Evolutionary conservation across 768 basidiomycete species (phyloP).

Genomic region (Macrocybe gigantea): DNA sequence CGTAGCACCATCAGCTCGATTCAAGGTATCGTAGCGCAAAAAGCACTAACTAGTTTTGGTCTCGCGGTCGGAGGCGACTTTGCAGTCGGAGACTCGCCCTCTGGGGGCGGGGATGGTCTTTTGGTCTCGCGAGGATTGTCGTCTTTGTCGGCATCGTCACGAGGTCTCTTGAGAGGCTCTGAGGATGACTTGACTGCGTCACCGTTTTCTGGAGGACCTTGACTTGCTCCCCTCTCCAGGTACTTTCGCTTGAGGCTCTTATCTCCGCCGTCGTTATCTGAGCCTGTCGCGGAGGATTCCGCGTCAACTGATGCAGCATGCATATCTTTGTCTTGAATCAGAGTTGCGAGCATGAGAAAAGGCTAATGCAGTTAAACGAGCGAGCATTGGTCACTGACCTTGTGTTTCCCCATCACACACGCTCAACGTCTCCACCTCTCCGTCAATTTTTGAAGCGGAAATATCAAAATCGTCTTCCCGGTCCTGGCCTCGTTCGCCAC

Average conservation of each 20-base stretch:
- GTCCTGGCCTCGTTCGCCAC: conserved; percentile 22
- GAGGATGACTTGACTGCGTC: conserved; percentile 17
- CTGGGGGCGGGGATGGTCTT: conserved; percentile 66
- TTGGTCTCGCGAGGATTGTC: conserved; percentile 57
- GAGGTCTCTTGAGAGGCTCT: conserved; percentile 49
- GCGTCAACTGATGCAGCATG: neutral
- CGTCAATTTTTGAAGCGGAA: too few relatives aligned
- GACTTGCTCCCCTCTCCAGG: conserved; percentile 60
- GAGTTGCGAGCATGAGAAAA: too few relatives aligned
- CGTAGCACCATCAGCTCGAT: conserved; percentile 3
- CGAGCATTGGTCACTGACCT: too few relatives aligned
- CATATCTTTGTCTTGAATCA: conserved; percentile 2
- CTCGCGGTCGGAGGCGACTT: conserved; percentile 3
- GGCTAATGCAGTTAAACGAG: too few relatives aligned
- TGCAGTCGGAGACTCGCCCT: conserved; percentile 26
- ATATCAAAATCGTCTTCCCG: conserved; percentile 9
- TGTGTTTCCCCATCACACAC: too few relatives aligned
- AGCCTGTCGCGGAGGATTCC: conserved; percentile 19
- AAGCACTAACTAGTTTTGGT: conserved; percentile 7
- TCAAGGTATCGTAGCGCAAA: neutral
- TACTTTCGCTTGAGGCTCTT: conserved; percentile 69
- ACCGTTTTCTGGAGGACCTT: conserved; percentile 40
- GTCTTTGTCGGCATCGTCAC: conserved; percentile 59
- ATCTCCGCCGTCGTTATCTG: conserved; percentile 46
- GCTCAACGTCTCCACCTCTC: too few relatives aligned